Evolutionary conservation across 73 alveolate species (phyloP), one percentile per base, ranked within the genome.

Genomic region (Halteria grandinella): DNA sequence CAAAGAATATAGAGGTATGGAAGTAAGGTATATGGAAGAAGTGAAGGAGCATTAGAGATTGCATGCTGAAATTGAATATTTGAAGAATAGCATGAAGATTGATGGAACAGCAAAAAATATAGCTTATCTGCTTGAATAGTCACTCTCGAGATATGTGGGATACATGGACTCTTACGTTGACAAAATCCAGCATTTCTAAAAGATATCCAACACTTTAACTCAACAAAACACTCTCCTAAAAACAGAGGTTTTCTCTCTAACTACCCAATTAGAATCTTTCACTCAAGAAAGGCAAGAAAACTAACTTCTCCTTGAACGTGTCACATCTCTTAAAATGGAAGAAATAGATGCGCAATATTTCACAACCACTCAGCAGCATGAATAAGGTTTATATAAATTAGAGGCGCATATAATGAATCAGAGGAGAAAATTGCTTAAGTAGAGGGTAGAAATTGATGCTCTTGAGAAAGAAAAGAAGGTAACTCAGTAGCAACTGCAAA

Each of bases 401-500:
- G 77, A 60, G 41, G 77, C 43, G 10, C 77, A 60, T 60, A 60
- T 60, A 10, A 60, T 60, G 77, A 60, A 60, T 60, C 41, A 60
- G 43, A 34, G 77, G 21, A 60, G 43, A 21, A 60, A 60, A 37
- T 37, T 60, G 34, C 47, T 60, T 10, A 15, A 60, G 43, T 24
- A 40, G 32, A 60, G 43, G 27, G 25, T 59, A 14, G n/a, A 60
- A 21, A 6, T 60, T 24, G 77, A 60, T 21, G 44, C 24, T 10
- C 4, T 21, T 2, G 43, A 45, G 21, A 6, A 60, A 25, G 77
- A 60, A 21, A 14, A 49, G 10, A 59, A 60, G 41, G 43, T 60
- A 15, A 60, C 20, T 24, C 60, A 60, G 11, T 33, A 60, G 27
- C 37, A 40, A 14, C 37, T 60, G 11, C 12, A 60, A 21, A 59